Percentiles rank a stretch among this genome's conserved stretches.
Conservation (phyloP, 2,329 filamentous ascomycete genomes). For the Madurella fahalii region DNA sequence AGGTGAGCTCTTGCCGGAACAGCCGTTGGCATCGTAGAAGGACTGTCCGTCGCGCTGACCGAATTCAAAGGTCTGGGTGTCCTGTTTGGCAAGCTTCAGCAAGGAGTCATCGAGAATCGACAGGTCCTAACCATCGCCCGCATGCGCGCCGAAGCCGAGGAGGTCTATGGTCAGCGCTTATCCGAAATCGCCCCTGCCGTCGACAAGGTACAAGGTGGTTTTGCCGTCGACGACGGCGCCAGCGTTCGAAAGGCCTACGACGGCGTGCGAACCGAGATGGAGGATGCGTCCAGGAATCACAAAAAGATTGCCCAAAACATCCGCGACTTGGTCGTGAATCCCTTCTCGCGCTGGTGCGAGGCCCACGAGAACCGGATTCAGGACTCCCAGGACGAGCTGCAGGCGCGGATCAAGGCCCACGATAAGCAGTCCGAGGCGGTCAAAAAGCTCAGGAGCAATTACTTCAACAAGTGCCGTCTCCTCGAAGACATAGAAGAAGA, state of each 20-base stretch:
- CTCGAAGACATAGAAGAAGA: slow-evolving; percentile 97
- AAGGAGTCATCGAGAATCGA: slow-evolving; percentile 91
- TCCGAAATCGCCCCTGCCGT: slow-evolving; percentile 76
- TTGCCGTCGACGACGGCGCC: slow-evolving; percentile 87
- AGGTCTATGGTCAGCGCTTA: slow-evolving; percentile 76
- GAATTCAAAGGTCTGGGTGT: slow-evolving; percentile 68
- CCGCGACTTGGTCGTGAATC: slow-evolving; percentile 88
- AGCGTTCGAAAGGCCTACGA: slow-evolving; percentile 97
- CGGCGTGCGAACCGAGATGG: slow-evolving; percentile 87
- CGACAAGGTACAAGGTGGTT: slow-evolving; percentile 79
- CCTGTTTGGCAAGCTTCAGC: slow-evolving; percentile 93
- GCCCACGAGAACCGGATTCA: slow-evolving; percentile 88
- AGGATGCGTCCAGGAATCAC: slow-evolving; percentile 83
- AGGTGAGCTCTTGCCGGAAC: slow-evolving; percentile 49
- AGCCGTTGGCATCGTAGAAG: not conserved
- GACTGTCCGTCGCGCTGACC: slow-evolving; percentile 12
- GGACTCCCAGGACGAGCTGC: slow-evolving; percentile 91
- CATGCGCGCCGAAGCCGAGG: slow-evolving; percentile 93
- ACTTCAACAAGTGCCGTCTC: slow-evolving; percentile 97
- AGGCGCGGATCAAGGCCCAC: slow-evolving; percentile 84
- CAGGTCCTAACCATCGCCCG: slow-evolving; percentile 88
- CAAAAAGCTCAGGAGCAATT: slow-evolving; percentile 89
- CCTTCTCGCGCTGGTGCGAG: slow-evolving; percentile 94
- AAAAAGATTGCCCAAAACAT: slow-evolving; percentile 96
- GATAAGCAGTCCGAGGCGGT: slow-evolving; percentile 86